phyloP scores from a whole-genome alignment of 441 rosid genomes.

The Gossypium schwendimanii region DNA sequence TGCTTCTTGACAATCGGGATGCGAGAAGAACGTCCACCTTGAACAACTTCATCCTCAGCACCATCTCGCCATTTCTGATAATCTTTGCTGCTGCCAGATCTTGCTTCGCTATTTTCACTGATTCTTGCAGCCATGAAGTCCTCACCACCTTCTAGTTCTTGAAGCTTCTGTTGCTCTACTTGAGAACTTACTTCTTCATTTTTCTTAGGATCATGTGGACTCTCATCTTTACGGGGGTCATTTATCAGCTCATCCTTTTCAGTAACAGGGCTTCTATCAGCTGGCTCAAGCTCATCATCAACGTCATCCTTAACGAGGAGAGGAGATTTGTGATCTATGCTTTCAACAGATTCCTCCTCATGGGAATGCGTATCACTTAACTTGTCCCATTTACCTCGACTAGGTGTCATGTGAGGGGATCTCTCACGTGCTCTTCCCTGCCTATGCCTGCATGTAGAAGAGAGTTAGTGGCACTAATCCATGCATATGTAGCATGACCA shows the following conservation, averaged over 20 bases:
- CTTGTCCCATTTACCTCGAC: constrained; percentile 36
- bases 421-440: constrained; percentile 31
- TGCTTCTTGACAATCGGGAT: constrained; percentile 40
- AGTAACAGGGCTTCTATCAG: constrained; percentile 45
- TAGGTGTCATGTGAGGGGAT: constrained; percentile 45
- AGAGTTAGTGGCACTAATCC: background rate
- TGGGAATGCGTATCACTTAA: constrained; percentile 32
- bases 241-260: constrained; percentile 37
- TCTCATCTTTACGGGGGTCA: constrained; percentile 29
- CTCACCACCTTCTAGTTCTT: constrained; percentile 60
- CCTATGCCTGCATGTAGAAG: constrained; percentile 26
- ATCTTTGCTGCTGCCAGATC: constrained; percentile 83
- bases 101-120: constrained; percentile 83
- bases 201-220: constrained; percentile 22
- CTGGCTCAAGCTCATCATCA: constrained; percentile 25
- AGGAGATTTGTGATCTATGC: constrained; percentile 55
- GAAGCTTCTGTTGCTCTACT: constrained; percentile 33
- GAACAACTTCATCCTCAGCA: constrained; percentile 74
- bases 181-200: constrained; percentile 38
- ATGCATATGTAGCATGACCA: background rate
- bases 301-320: constrained; percentile 32
- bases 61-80: constrained; percentile 57
- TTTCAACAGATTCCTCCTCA: constrained; percentile 57
- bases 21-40: constrained; percentile 45
- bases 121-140: constrained; percentile 81